Conservation (phyloP, 257 asterid species). For the Solanum neorickii region DNA sequence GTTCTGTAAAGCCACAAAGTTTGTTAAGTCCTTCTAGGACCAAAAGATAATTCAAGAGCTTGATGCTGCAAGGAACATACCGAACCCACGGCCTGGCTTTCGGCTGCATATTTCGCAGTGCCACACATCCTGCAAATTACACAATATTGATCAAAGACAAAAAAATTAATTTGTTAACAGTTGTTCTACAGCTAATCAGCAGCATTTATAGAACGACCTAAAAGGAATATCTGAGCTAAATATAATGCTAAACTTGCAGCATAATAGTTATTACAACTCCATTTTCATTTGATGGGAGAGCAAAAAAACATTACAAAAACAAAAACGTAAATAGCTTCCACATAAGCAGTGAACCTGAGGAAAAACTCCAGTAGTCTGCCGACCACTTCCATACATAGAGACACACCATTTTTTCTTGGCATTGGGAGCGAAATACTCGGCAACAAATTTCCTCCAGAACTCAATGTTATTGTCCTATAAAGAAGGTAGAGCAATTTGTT, state of each 20-base stretch:
- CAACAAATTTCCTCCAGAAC: constrained; percentile 87
- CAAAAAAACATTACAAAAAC: background rate
- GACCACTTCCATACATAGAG: constrained; percentile 93
- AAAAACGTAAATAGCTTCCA: background rate
- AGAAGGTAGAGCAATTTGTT: background rate
- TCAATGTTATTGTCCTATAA: constrained; percentile 79
- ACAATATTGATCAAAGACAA: background rate
- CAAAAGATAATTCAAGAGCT: background rate
- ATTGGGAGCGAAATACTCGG: constrained; percentile 79
- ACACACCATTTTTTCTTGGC: constrained; percentile 99
- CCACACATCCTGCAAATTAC: constrained; percentile 77
- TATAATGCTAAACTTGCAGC: background rate
- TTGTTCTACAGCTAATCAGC: background rate
- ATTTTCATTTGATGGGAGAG: background rate
- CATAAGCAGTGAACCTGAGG: constrained; percentile 62
- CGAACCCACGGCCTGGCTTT: constrained; percentile 98
- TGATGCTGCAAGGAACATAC: constrained; percentile 21
- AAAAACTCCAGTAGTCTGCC: constrained; percentile 88
- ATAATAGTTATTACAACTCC: background rate
- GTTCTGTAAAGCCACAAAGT: background rate
- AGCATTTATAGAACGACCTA: background rate
- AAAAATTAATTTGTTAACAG: background rate
- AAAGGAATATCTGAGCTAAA: background rate
- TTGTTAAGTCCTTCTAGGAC: background rate
- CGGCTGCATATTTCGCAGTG: constrained; percentile 96